Base-by-base conservation (phyloP, 179 eudicot genomes). In the Silene vulgaris region DNA sequence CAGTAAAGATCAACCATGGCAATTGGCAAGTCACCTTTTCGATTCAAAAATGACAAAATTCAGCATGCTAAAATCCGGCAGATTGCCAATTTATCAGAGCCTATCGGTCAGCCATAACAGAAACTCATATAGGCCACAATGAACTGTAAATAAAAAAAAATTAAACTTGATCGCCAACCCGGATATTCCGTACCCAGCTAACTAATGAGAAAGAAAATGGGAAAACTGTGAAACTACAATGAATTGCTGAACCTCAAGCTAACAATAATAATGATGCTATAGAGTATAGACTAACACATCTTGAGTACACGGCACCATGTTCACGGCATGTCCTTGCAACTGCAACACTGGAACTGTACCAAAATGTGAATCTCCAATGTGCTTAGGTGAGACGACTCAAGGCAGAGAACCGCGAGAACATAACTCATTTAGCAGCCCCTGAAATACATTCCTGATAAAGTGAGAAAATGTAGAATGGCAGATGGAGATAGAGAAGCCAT, bases 311-410 rank as follows among this genome's bases (percentile, higher is more conserved):
- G 9, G 61, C 32, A 16, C 37, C 7, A 14, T 4, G 32, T 20
- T 43, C 61, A 14, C 64, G 69, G 68, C 29, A 62, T 17, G 62
- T 54, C 37, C 64, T 50, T n/a, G 75, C 26, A 50, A 54, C 56
- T 8, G 6, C 35, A 40, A 75, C 28, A 62, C 54, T 32, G 64
- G 20, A 37, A 59, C 14, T n/a, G 37, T 8, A 43, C 48, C 2
- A 43, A 3, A 28, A 29, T 32, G 35, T n/a, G 71, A 66, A 32
- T 32, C 11, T 45, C 11, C 37, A 21, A 14, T 66, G 52, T 45
- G 52, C 17, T 11, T 8, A 32, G 28, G 45, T 45, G 52, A 45
- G 13, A 9, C 14, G 52, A 28, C 32, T 8, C 19, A 56, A 73
- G 26, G 54, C 1, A 66, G 17, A 64, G 14, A 23, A 50, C 74